These are phyloP conservation scores for Sanghuangporus baumii DNA, from an alignment of 1,284 basidiomycete genomes.

Conservation along the genomic window DNA sequence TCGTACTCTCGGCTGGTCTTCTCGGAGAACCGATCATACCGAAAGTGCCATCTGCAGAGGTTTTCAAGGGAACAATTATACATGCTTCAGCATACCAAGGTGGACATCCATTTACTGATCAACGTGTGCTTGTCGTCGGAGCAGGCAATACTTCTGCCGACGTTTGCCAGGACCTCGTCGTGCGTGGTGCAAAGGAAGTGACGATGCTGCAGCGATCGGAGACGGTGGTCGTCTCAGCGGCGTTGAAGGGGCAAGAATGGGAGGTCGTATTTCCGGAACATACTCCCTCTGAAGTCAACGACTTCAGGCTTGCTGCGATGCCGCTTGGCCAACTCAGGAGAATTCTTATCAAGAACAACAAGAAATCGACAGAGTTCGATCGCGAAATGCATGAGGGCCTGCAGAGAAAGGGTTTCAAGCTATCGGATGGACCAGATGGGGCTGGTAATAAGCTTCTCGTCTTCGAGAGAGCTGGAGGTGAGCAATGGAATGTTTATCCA, in stretches of 20 bases:
- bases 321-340: constrained; percentile 35
- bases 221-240: constrained; percentile 27
- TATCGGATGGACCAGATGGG: constrained; percentile 30
- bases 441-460: constrained; percentile 19
- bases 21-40: constrained; percentile 32
- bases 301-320: constrained; percentile 37
- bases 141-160: constrained; percentile 35
- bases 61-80: constrained; percentile 28
- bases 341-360: constrained; percentile 28
- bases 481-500: background rate
- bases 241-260: constrained; percentile 29
- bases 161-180: constrained; percentile 33
- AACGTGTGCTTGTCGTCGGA: constrained; percentile 34
- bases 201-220: constrained; percentile 36
- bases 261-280: constrained; percentile 34
- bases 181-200: constrained; percentile 28
- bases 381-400: constrained; percentile 32
- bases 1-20: constrained; percentile 32
- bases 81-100: constrained; percentile 30
- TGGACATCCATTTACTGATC: constrained; percentile 26
- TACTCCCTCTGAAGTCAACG: constrained; percentile 36
- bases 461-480: background rate
- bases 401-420: constrained; percentile 33
- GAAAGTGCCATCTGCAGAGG: constrained; percentile 21
- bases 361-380: constrained; percentile 26